Base-by-base conservation (phyloP, 1,139 yeast species). In the Saccharomyces hybrid region DNA sequence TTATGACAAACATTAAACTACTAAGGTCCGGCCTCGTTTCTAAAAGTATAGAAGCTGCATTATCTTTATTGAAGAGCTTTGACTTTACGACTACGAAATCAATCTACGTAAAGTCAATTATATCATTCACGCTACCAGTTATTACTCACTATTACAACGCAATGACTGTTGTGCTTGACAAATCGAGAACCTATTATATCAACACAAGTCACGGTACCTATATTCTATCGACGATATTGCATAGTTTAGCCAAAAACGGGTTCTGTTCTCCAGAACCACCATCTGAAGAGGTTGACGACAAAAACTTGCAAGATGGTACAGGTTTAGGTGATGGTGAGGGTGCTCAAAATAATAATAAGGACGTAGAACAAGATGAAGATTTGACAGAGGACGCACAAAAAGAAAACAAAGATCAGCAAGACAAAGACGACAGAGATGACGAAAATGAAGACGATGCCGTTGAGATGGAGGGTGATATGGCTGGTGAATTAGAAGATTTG, bases 311-410 rank as follows among this genome's bases (percentile, higher is more conserved):
- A 42, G 88, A 75, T 24, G 99, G 99, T 53, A 88, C 96, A n/a
- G 99, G 99, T 9, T 76, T 93, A 46, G 99, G 99, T 51, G 98
- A 93, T 68, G 99, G 98, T 24, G 90, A 86, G 58, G 98, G 96
- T 59, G 96, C 87, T 3, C 79, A 82, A 38, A 83, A 83, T 63
- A 84, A 85, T 64, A 82, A 95, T 0, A 85, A 90, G 51, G 96
- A 90, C 67, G 87, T 86, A 54, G 96, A 86, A 58, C 96, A 91
- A 53, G 97, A 93, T 62, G 98, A 91, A 62, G 97, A 93, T 69
- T 76, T 91, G 54, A 77, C 84, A 7, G 98, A 93, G 67, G 85
- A 88, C 65, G 96, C 96, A 2, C 95, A 90, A 67, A 82, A 84
- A 53, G 88, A 85, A 7, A 88, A 90, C 64, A 82, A 86, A 56